Base-by-base conservation (phyloP, 2,329 filamentous ascomycete genomes). In the Penicillium sumatraense region DNA sequence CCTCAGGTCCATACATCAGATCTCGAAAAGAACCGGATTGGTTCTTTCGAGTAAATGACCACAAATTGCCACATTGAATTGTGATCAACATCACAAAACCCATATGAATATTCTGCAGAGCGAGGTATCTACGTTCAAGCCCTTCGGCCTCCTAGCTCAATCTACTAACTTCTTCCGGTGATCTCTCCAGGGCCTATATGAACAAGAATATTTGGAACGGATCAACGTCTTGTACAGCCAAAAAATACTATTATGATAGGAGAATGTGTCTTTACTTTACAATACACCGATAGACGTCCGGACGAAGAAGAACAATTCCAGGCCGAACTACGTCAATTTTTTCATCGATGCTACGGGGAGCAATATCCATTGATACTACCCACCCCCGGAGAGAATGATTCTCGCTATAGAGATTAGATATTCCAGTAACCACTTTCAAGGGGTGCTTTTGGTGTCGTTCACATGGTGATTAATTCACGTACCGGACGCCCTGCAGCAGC, bases 401-500 rank as follows among this genome's bases (percentile, higher is more conserved):
- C 42, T 24, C 10, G 42, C 9, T 13, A 26, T 46, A 23, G 42
- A 16, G 42, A 46, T 46, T 46, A 23, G 42, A 46, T 46, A 3
- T 46, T 46, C 24, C 42, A 46, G 27, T 23, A 46, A 5, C 42
- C 42, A 46, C 20, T 46, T 7, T 46, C 42, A 14, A 24, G 42
- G 20, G 42, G 42, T 29, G 24, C 20, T 18, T 46, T 26, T 26
- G 42, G 42, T 29, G 18, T 46, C 14, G 42, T 46, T 6, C 24
- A 46, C 16, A 46, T 46, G 42, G 42, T 46, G 10, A 46, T 46
- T 26, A 46, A 53, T 16, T 35, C 18, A 13, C 31, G n/a, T 20
- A 47, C 50, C 36, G 50, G 50, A 18, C 14, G 11, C 16, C 31
- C 50, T 38, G 50, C 50, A 23, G 31, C 50, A 47, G 50, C 50